These are phyloP conservation scores for Fraxinus dipetala DNA, from an alignment of 305 asterid species.

Conservation along the genomic window DNA sequence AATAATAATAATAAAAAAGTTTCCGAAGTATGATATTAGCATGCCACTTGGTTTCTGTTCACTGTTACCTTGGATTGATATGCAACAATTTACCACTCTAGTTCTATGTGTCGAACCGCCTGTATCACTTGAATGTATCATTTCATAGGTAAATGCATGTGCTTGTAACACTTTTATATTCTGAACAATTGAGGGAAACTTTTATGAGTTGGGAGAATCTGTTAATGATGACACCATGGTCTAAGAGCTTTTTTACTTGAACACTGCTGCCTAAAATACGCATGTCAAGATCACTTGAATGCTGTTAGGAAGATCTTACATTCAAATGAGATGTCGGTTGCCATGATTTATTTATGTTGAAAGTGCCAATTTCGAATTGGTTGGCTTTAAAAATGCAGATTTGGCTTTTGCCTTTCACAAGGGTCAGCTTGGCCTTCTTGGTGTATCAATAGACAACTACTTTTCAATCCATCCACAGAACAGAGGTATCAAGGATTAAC, in stretches of 20 bases:
- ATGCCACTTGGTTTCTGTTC: constrained; percentile 14
- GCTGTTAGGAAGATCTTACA: constrained; percentile 68
- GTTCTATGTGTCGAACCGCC: constrained; percentile 15
- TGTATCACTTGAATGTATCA: constrained; percentile 14
- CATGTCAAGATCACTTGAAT: constrained; percentile 54
- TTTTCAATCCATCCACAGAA: constrained; percentile 78
- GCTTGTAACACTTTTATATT: constrained; percentile 16
- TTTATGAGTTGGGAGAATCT: constrained; percentile 34
- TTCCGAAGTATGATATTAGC: constrained; percentile 1
- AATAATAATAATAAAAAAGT: background rate
- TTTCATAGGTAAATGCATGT: constrained; percentile 5
- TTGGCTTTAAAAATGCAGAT: constrained; percentile 99
- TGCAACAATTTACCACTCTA: constrained; percentile 8
- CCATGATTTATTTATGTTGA: constrained; percentile 85
- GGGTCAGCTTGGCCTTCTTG: constrained; percentile 96
- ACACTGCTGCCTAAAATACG: constrained; percentile 18
- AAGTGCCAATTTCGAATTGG: constrained; percentile 98
- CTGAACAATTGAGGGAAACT: constrained; percentile 25
- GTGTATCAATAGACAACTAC: constrained; percentile 95
- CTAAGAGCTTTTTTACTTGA: constrained; percentile 36
- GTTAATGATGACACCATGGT: constrained; percentile 35
- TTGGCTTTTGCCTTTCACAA: constrained; percentile 80
- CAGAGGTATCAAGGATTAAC: constrained; percentile 96
- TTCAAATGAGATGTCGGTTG: constrained; percentile 76
- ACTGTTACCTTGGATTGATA: constrained; percentile 27